phyloP scores from a whole-genome alignment of 78 protist species.

The Ministeria vibrans region DNA sequence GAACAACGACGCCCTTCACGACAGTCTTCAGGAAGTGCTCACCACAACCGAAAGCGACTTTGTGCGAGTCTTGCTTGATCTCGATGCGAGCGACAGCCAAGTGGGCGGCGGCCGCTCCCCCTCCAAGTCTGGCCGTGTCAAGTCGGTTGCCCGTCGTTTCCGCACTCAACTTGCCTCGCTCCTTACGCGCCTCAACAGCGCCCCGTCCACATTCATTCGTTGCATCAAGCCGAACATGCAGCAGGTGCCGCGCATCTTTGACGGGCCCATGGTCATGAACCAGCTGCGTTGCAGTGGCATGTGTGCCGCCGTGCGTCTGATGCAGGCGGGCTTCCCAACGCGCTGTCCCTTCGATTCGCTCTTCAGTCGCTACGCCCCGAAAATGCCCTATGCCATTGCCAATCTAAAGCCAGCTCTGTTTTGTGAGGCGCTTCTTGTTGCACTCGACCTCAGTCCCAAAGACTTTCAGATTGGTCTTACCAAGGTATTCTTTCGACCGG shows the following conservation, averaged over 20 bases:
- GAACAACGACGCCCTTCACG: conserved; percentile 11
- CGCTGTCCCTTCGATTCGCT: neutral
- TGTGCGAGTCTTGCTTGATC: neutral
- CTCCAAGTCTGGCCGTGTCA: neutral
- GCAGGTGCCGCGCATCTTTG: neutral
- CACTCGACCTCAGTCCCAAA: conserved; percentile 2
- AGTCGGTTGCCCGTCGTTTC: neutral
- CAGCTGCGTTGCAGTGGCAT: conserved; percentile 9
- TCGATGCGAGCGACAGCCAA: neutral
- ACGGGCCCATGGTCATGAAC: neutral
- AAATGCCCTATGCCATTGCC: neutral
- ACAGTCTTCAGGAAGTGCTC: neutral
- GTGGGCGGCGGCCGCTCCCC: too few species aligned
- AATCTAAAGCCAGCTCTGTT: neutral
- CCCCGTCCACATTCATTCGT: neutral
- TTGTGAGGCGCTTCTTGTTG: conserved; percentile 13
- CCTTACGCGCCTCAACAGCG: neutral
- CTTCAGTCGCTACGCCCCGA: neutral
- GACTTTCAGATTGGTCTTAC: conserved; percentile 17
- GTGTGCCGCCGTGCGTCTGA: neutral
- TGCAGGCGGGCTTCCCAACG: conserved; percentile 17
- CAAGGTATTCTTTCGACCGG: conserved; percentile 17
- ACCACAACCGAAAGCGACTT: neutral
- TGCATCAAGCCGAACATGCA: conserved; percentile 6
- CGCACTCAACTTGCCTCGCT: neutral